Conservation (phyloP, 2,329 filamentous ascomycete genomes). For the Hypoxylon sp. region DNA sequence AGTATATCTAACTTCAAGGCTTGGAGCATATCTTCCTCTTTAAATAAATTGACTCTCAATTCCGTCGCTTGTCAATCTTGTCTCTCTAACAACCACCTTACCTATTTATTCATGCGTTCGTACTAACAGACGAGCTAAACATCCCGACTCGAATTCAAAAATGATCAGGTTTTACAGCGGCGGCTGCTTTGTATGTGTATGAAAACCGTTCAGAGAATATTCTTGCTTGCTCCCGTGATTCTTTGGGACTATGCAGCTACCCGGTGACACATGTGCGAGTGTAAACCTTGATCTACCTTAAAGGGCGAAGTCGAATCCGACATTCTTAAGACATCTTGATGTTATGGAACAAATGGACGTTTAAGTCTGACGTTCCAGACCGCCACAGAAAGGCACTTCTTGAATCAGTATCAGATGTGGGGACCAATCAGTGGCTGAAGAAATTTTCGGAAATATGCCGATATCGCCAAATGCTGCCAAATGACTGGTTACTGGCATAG, state of each 20-base stretch:
- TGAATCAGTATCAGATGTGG: constrained; percentile 18
- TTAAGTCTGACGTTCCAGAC: constrained; percentile 29
- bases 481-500: constrained; percentile 8
- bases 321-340: neutral
- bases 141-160: neutral
- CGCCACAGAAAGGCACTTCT: constrained; percentile 17
- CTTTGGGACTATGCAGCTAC: neutral
- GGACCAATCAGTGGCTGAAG: constrained; percentile 34
- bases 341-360: neutral
- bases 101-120: no score
- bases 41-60: neutral
- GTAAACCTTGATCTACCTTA: neutral
- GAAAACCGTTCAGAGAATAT: neutral
- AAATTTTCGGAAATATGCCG: constrained; percentile 36
- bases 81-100: no score
- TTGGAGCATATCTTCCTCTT: neutral
- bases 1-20: no score
- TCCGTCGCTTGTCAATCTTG: neutral
- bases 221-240: neutral
- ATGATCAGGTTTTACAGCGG: no score
- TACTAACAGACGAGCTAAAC: neutral
- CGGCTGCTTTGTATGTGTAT: neutral
- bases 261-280: neutral
- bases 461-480: constrained; percentile 41
- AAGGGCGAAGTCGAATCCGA: constrained; percentile 8